phyloP scores from a whole-genome alignment of 108 stramenopile species.

The Parietichytrium sp. region DNA sequence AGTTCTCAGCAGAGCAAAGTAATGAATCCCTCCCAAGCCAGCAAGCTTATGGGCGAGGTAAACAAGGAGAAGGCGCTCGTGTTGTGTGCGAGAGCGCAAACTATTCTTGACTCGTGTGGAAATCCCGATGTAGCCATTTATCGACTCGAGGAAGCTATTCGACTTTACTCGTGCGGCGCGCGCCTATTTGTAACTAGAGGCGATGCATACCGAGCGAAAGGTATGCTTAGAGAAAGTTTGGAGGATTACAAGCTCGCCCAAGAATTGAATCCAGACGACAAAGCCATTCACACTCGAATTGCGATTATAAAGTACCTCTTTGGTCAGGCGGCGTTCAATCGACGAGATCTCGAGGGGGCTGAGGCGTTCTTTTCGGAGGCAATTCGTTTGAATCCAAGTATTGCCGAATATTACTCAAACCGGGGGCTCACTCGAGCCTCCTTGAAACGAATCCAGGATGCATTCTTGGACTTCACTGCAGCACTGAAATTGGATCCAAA shows the following conservation, averaged over 20 bases:
- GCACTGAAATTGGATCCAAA: not conserved
- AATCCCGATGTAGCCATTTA: too few species aligned
- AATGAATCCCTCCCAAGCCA: too few species aligned
- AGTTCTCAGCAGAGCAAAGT: too few species aligned
- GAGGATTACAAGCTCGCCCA: not conserved
- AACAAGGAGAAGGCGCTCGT: too few species aligned
- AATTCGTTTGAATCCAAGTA: not conserved
- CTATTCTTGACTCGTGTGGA: too few species aligned
- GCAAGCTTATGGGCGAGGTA: too few species aligned
- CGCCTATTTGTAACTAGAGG: too few species aligned
- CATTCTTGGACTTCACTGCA: not conserved
- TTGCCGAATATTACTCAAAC: not conserved
- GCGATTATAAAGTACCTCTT: not conserved
- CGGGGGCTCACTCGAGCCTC: not conserved
- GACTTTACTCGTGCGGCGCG: too few species aligned
- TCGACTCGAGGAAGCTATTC: too few species aligned
- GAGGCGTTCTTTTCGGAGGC: not conserved
- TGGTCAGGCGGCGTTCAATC: not conserved
- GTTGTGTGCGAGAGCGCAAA: too few species aligned
- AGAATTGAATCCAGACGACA: not conserved
- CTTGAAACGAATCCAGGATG: not conserved
- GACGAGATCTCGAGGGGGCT: not conserved
- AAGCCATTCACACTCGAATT: not conserved
- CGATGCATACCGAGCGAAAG: too few species aligned
- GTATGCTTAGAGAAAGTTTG: too few species aligned